Conservation (phyloP, 306 rosid species). For the Psophocarpus tetragonolobus region DNA sequence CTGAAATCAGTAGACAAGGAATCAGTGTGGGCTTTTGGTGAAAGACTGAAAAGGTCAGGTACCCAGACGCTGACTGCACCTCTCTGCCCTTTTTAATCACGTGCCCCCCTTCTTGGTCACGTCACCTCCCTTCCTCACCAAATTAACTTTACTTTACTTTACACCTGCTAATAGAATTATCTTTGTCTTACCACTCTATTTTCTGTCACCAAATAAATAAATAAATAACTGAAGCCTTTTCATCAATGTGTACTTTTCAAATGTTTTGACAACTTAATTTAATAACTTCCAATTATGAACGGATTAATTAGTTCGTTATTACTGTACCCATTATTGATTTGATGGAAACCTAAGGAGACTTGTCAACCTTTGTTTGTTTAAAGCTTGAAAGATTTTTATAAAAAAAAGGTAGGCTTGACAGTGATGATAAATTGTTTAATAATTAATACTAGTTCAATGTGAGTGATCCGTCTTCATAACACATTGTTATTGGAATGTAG, state of each 20-base stretch:
- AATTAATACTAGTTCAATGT: background rate
- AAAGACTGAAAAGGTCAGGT: background rate
- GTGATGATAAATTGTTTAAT: background rate
- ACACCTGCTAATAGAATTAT: too few relatives aligned
- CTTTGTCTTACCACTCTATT: too few relatives aligned
- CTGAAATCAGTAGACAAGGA: background rate
- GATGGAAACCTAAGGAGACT: too few relatives aligned
- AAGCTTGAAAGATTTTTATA: background rate
- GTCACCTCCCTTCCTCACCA: too few relatives aligned
- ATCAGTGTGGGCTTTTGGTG: background rate
- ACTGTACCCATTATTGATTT: background rate
- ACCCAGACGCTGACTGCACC: conserved; percentile 9
- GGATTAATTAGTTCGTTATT: background rate
- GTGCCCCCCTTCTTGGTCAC: background rate
- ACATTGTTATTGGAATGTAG: background rate
- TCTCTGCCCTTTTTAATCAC: background rate
- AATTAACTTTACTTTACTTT: too few relatives aligned
- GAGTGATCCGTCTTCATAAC: background rate
- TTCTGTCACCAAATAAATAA: too few relatives aligned
- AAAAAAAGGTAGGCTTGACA: background rate
- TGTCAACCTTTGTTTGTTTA: background rate
- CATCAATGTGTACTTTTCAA: too few relatives aligned
- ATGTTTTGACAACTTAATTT: background rate
- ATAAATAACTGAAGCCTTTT: too few relatives aligned
- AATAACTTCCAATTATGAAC: background rate